phyloP scores from a whole-genome alignment of 2,329 filamentous ascomycete species.

The Monilinia laxa region DNA sequence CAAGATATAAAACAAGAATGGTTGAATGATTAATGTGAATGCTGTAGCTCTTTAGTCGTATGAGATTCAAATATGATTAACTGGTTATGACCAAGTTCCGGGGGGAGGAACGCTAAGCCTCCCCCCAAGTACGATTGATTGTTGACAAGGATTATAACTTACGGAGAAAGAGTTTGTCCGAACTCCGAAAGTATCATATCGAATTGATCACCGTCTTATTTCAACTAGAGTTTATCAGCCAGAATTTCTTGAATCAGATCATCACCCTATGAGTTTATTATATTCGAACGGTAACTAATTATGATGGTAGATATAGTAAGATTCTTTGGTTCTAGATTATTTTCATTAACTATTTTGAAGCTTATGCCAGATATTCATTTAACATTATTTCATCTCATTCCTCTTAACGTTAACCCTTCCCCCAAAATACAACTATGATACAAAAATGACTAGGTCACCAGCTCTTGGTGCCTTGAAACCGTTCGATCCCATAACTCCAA shows the following conservation, averaged over 20 bases:
- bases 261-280: background rate
- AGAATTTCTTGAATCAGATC: background rate
- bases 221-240: background rate
- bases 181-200: background rate
- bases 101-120: conserved; percentile 25
- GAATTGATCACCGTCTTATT: too few species aligned
- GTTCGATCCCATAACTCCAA: conserved; percentile 5
- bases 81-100: conserved; percentile 18
- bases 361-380: background rate
- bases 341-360: background rate
- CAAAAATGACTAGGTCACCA: conserved; percentile 30
- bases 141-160: conserved; percentile 4
- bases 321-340: background rate
- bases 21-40: conserved; percentile 6
- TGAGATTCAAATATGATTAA: conserved; percentile 3
- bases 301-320: background rate
- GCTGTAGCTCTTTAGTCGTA: conserved; percentile 14
- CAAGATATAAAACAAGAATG: conserved; percentile 10
- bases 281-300: background rate
- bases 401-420: background rate
- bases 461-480: conserved; percentile 37
- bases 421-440: background rate
- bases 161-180: conserved; percentile 6
- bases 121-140: conserved; percentile 3
- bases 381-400: background rate